These are phyloP conservation scores for Termitomyces sp. DNA, from an alignment of 768 basidiomycete genomes.

Conservation along the genomic window DNA sequence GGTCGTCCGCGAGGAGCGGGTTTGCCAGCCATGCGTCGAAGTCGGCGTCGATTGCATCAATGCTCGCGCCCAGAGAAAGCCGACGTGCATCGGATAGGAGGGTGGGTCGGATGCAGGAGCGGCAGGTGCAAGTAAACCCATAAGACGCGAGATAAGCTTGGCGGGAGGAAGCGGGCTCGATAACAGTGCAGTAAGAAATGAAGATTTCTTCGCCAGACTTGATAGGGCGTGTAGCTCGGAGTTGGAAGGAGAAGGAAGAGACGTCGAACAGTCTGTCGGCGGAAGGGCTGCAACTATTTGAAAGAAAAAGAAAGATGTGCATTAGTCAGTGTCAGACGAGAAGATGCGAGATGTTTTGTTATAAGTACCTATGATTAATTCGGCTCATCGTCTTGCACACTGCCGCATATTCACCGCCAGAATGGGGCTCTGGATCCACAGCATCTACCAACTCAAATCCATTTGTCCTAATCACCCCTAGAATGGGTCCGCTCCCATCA, in stretches of 20 bases:
- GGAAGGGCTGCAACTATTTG: slow-evolving; percentile 31
- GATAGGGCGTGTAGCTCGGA: slow-evolving; percentile 27
- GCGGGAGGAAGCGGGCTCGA: slow-evolving; percentile 21
- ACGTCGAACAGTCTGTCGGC: slow-evolving; percentile 25
- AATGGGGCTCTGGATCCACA: slow-evolving; percentile 18
- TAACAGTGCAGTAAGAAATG: slow-evolving; percentile 25
- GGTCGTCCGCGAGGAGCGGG: slow-evolving; percentile 16
- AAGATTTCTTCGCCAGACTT: slow-evolving; percentile 31
- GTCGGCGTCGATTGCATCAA: slow-evolving; percentile 10
- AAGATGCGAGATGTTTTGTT: background rate
- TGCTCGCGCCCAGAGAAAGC: slow-evolving; percentile 14
- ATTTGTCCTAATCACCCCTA: slow-evolving; percentile 35
- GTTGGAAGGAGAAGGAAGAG: slow-evolving; percentile 28
- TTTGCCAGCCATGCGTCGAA: slow-evolving; percentile 19
- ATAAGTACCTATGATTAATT: slow-evolving; percentile 39
- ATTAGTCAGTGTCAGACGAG: background rate
- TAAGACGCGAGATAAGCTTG: slow-evolving; percentile 27
- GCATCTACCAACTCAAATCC: slow-evolving; percentile 23
- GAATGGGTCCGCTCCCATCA: slow-evolving; percentile 33
- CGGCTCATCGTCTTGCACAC: slow-evolving; percentile 31
- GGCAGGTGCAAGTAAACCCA: slow-evolving; percentile 26
- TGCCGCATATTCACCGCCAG: slow-evolving; percentile 21
- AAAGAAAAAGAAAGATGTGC: background rate
- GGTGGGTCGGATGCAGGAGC: slow-evolving; percentile 24
- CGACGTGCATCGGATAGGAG: slow-evolving; percentile 24